These are phyloP conservation scores for Cordyceps cicadae DNA, from an alignment of 2,329 filamentous ascomycete genomes.

Conservation along the genomic window DNA sequence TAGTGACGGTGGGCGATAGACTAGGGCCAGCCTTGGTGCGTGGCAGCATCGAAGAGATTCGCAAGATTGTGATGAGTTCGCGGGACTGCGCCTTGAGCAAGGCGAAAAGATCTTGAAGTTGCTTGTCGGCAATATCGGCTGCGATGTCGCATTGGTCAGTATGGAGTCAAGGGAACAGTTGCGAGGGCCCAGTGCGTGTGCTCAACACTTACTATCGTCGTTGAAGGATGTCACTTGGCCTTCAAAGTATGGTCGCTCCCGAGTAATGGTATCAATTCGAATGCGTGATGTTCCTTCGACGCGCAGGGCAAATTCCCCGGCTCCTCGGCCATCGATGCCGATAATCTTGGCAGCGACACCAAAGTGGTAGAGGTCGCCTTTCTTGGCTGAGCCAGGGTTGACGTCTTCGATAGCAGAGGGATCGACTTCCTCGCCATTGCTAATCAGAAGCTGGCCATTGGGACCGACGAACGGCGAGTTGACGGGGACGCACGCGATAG, in stretches of 20 bases:
- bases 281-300: conserved; percentile 81
- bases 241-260: conserved; percentile 80
- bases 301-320: conserved; percentile 70
- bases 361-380: conserved; percentile 70
- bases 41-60: conserved; percentile 76
- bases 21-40: conserved; percentile 54
- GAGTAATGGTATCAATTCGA: conserved; percentile 53
- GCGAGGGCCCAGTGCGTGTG: background rate
- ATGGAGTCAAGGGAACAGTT: background rate
- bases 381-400: conserved; percentile 52
- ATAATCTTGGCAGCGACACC: conserved; percentile 75
- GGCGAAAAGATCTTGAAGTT: conserved; percentile 63
- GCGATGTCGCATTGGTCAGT: conserved; percentile 3
- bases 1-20: conserved; percentile 75
- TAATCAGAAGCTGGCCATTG: conserved; percentile 68
- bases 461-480: conserved; percentile 64
- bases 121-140: conserved; percentile 41
- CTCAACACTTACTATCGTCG: conserved; percentile 51
- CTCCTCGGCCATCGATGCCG: conserved; percentile 66
- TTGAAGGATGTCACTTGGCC: conserved; percentile 64
- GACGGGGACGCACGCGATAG: conserved; percentile 81
- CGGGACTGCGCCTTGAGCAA: conserved; percentile 77
- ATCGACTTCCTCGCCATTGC: conserved; percentile 49
- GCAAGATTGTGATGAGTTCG: conserved; percentile 76
- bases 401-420: conserved; percentile 35